A percentile compares a stretch with the other conserved stretches of the same genome.
These are phyloP conservation scores for Suillus variegatus DNA, from an alignment of 768 basidiomycete species.

Conservation along the genomic window DNA sequence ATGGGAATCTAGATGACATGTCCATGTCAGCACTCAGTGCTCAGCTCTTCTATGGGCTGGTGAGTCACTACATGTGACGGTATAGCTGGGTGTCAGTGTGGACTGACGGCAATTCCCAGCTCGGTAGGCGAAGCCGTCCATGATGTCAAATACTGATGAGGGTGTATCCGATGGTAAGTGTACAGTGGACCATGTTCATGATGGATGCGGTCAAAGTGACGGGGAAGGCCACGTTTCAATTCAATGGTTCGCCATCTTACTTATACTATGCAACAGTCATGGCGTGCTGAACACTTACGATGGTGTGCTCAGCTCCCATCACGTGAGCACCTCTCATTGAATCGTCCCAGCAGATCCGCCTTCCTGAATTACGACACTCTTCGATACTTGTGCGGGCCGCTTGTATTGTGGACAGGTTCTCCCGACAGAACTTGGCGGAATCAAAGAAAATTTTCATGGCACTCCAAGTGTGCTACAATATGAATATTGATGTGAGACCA, in stretches of 20 bases:
- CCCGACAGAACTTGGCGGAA: no score
- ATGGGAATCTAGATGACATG: not conserved
- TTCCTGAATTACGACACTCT: no score
- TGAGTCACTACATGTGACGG: not conserved
- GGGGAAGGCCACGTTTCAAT: not conserved
- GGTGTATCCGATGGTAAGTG: not conserved
- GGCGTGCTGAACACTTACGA: constrained; percentile 23
- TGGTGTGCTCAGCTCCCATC: constrained; percentile 36
- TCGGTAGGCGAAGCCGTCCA: not conserved
- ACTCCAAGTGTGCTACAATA: no score
- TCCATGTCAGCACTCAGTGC: no score
- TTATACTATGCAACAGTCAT: constrained; percentile 22
- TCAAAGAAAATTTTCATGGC: no score
- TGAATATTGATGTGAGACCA: no score
- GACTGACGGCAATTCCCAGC: not conserved
- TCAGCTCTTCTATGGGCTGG: not conserved
- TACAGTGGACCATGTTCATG: not conserved
- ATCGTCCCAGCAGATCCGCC: no score
- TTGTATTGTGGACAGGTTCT: no score
- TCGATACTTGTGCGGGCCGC: no score
- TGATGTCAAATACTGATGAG: not conserved
- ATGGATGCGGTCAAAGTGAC: not conserved
- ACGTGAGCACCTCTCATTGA: constrained; percentile 19
- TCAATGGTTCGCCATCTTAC: not conserved
- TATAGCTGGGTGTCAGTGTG: not conserved